Evolutionary conservation across 176 grass and related monocot species (phyloP).

Genomic region (Ensete ventricosum): DNA sequence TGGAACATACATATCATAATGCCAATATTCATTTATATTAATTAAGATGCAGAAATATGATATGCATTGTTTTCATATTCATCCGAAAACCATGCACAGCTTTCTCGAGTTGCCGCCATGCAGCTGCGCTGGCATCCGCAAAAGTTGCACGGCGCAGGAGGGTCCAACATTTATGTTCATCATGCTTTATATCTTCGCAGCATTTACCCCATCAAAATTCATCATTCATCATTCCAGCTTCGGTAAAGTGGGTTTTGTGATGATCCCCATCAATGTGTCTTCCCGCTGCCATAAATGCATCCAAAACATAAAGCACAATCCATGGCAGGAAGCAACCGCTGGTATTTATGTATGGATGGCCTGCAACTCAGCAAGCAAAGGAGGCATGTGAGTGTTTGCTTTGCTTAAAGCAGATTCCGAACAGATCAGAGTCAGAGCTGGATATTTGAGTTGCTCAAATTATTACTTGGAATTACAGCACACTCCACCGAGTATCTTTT

Average conservation of each 20-base stretch:
- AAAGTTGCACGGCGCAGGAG: not conserved
- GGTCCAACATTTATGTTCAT: not conserved
- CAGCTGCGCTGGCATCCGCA: not conserved
- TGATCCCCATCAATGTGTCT: not conserved
- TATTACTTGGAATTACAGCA: not conserved
- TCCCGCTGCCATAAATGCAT: not conserved
- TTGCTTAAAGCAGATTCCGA: not conserved
- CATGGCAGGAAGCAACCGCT: not conserved
- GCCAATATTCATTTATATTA: too few species aligned
- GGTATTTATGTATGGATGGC: too few species aligned
- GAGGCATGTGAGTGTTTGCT: constrained; percentile 1
- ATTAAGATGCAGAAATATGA: not conserved
- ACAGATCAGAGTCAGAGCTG: not conserved
- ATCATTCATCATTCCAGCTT: not conserved
- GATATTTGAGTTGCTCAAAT: not conserved
- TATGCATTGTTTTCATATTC: not conserved
- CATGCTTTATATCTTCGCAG: not conserved
- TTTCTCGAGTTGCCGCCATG: not conserved
- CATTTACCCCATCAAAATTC: not conserved
- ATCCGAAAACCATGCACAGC: too few species aligned
- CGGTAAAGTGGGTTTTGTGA: not conserved
- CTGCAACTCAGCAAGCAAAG: not conserved
- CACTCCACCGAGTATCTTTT: not conserved
- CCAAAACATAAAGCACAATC: not conserved
- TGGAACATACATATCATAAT: too few species aligned